These are phyloP conservation scores for Phytopythium ostracodes DNA, from an alignment of 352 stramenopile species.

Conservation along the genomic window DNA sequence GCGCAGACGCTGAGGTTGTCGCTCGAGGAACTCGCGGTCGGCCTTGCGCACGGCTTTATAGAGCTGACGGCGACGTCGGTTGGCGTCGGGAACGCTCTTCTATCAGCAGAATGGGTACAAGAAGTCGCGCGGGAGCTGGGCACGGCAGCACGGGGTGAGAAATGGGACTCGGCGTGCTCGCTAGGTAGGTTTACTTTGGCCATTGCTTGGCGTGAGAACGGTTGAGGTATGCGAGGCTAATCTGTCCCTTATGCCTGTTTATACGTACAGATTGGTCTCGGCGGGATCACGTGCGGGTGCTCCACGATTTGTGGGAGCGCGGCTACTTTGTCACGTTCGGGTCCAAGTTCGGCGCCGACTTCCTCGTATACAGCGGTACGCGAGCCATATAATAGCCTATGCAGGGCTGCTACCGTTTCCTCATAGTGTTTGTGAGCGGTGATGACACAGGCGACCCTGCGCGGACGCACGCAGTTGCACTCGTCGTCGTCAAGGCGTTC, in stretches of 20 bases:
- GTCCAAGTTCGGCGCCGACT: conserved; percentile 83
- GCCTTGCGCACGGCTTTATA: conserved; percentile 33
- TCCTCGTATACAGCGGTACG: conserved; percentile 71
- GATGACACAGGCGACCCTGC: conserved; percentile 28
- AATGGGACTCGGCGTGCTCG: not conserved
- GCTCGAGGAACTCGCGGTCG: conserved; percentile 45
- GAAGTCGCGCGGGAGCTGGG: not conserved
- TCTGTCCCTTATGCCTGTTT: no score
- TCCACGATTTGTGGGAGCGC: conserved; percentile 57
- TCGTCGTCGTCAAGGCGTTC: conserved; percentile 52
- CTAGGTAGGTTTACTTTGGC: conserved; percentile 5
- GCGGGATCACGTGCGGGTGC: conserved; percentile 40
- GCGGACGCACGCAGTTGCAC: conserved; percentile 35
- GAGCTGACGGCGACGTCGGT: not conserved
- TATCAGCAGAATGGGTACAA: not conserved
- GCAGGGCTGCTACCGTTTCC: not conserved
- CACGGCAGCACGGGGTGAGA: not conserved
- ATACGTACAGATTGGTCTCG: conserved; percentile 14
- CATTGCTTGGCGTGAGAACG: no score
- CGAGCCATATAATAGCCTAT: not conserved
- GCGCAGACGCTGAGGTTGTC: conserved; percentile 26
- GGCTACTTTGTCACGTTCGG: conserved; percentile 66
- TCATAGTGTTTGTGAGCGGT: conserved; percentile 1
- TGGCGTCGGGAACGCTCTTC: not conserved
- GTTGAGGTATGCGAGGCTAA: no score